Conservation (phyloP, 2,329 filamentous ascomycete species). For the Fonsecaea pugnacius region DNA sequence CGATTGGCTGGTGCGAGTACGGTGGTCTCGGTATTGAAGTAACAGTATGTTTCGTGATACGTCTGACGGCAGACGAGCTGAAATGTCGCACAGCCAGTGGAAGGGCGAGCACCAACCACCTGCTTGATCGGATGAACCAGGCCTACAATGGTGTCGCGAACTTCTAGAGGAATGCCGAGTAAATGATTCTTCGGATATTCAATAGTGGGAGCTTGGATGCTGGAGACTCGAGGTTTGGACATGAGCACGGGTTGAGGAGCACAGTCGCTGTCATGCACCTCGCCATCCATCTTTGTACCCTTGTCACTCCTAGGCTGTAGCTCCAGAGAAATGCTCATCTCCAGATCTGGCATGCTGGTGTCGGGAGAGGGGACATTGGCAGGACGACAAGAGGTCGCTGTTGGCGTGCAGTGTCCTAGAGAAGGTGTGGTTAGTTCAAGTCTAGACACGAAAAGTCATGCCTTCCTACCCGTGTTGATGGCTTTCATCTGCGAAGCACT, state of each 20-base stretch:
- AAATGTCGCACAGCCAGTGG: constrained; percentile 20
- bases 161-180: constrained; percentile 29
- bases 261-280: background rate
- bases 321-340: background rate
- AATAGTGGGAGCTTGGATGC: background rate
- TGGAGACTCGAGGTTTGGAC: background rate
- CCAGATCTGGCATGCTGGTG: background rate
- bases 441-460: background rate
- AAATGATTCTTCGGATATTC: constrained; percentile 26
- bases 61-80: constrained; percentile 26
- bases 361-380: background rate
- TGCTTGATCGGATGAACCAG: background rate
- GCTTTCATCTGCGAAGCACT: background rate
- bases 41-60: constrained; percentile 21
- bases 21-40: background rate
- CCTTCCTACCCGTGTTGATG: background rate
- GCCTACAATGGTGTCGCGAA: constrained; percentile 24
- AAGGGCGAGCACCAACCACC: constrained; percentile 11
- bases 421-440: background rate
- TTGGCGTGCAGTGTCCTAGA: background rate
- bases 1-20: constrained; percentile 22
- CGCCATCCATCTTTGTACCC: background rate
- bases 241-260: background rate
- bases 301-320: background rate
- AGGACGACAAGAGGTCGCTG: background rate